These are phyloP conservation scores for Pleurozium schreberi DNA, from an alignment of 225 moss, liverwort and hornwort species.

Conservation along the genomic window DNA sequence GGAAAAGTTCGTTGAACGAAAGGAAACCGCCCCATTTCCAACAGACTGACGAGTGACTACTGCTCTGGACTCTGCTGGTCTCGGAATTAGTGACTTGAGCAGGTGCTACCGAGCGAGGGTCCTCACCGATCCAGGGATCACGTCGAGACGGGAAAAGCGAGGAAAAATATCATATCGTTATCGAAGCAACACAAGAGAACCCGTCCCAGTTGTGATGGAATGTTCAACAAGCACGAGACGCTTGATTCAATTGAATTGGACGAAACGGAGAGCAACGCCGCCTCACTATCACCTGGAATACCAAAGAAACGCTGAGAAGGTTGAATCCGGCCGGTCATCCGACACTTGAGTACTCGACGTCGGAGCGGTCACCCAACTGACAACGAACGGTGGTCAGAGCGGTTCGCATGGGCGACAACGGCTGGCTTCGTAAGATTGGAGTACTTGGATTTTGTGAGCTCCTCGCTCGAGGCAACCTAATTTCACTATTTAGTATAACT, in stretches of 20 bases:
- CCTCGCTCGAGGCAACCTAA: no score
- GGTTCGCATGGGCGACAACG: conserved; percentile 9
- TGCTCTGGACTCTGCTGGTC: neutral
- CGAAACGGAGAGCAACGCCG: neutral
- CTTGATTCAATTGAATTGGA: neutral
- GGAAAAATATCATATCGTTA: neutral
- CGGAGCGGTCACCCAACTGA: conserved; percentile 4
- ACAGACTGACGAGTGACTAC: neutral
- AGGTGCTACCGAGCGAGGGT: neutral
- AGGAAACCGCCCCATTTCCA: neutral
- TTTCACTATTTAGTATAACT: no score
- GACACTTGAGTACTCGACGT: neutral
- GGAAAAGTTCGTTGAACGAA: neutral
- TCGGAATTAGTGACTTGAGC: neutral
- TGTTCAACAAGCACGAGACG: neutral
- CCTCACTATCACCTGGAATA: neutral
- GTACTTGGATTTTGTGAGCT: neutral
- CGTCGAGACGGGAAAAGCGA: neutral
- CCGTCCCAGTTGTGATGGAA: neutral
- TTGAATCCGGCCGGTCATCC: neutral
- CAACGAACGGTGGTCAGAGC: conserved; percentile 12
- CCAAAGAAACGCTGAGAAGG: neutral
- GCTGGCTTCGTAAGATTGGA: neutral
- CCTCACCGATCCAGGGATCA: neutral
- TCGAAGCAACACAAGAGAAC: neutral